phyloP scores from a whole-genome alignment of 1,284 basidiomycete genomes.

The Melampsora occidentalis region DNA sequence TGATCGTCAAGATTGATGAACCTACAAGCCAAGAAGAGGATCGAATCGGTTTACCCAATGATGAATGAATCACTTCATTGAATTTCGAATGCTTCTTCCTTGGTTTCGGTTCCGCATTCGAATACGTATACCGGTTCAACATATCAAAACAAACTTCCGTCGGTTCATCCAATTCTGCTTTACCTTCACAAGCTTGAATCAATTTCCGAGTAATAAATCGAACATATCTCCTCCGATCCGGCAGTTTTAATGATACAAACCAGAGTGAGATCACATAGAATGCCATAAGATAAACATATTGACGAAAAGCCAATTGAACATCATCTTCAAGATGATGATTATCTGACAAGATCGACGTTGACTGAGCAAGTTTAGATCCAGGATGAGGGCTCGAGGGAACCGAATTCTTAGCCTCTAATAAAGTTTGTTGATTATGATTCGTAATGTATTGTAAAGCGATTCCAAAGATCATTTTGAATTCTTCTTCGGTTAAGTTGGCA shows the following conservation, averaged over 20 bases:
- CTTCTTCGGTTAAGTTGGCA: conserved; percentile 85
- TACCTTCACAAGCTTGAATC: conserved; percentile 78
- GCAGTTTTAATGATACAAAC: conserved; percentile 87
- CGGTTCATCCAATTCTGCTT: conserved; percentile 73
- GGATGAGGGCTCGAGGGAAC: background rate
- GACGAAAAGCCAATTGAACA: conserved; percentile 48
- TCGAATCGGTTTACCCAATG: conserved; percentile 54
- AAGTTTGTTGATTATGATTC: conserved; percentile 66
- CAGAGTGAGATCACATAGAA: conserved; percentile 73
- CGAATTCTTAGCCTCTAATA: conserved; percentile 47
- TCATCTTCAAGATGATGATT: conserved; percentile 7
- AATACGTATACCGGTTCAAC: conserved; percentile 91
- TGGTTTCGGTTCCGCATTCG: conserved; percentile 86
- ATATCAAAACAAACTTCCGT: conserved; percentile 98
- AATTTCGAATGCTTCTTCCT: conserved; percentile 69
- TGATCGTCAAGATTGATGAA: conserved; percentile 79
- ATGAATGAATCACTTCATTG: conserved; percentile 55
- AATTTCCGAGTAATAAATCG: conserved; percentile 83
- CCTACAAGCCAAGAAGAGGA: conserved; percentile 85
- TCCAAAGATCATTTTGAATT: conserved; percentile 92
- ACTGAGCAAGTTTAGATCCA: conserved; percentile 3
- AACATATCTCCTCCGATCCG: conserved; percentile 77
- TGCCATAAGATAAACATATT: conserved; percentile 54
- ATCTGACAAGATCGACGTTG: background rate
- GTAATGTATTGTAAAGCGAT: conserved; percentile 93